Evolutionary conservation across 2,329 filamentous ascomycete species (phyloP).

Genomic region (Hymenoscyphus infarciens): DNA sequence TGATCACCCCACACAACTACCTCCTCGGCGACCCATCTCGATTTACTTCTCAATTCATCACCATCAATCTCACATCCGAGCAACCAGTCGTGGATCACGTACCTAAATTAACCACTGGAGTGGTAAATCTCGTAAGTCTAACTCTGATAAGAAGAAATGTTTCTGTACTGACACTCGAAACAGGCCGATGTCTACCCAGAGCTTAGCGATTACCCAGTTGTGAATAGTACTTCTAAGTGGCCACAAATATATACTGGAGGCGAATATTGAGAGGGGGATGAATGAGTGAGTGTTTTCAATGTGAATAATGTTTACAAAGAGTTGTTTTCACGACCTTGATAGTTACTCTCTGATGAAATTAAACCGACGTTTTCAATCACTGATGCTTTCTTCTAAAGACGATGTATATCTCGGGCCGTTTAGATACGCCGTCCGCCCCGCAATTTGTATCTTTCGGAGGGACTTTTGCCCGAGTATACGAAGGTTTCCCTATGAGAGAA

Average conservation of each 20-base stretch:
- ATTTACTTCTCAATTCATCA: not conserved
- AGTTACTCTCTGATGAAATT: no score
- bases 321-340: no score
- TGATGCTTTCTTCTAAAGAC: no score
- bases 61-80: not conserved
- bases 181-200: not conserved
- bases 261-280: not conserved
- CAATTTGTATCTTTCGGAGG: no score
- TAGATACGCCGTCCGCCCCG: no score
- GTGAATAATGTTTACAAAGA: no score
- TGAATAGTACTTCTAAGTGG: not conserved
- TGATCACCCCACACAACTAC: slow-evolving; percentile 46
- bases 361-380: no score
- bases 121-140: not conserved
- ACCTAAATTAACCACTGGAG: not conserved
- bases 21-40: slow-evolving; percentile 39
- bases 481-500: no score
- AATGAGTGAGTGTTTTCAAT: no score
- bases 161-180: not conserved
- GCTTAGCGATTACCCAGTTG: not conserved
- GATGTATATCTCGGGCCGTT: no score
- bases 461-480: no score
- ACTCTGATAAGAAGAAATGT: not conserved
- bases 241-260: not conserved
- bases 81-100: not conserved